Conservation (phyloP, 2,329 filamentous ascomycete genomes). For the Neofusicoccum cordaticola region DNA sequence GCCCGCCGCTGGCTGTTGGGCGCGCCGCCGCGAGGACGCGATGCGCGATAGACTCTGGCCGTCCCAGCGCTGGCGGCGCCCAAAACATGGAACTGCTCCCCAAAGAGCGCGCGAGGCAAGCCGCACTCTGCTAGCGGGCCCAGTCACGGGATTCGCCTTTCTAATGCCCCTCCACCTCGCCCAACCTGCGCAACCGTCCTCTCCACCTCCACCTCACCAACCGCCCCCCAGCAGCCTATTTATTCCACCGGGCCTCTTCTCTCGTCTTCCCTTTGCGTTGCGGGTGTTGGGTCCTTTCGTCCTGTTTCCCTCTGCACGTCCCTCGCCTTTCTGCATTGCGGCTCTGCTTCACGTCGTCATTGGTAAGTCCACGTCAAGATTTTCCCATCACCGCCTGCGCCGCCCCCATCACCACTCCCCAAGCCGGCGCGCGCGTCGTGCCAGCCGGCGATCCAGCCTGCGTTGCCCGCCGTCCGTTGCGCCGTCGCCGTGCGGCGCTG, state of each 20-base stretch:
- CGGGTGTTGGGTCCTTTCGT: slow-evolving; percentile 26
- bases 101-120: slow-evolving; percentile 14
- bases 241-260: slow-evolving; percentile 18
- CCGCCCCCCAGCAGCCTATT: slow-evolving; percentile 19
- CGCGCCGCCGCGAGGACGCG: slow-evolving; percentile 8
- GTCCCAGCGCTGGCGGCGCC: slow-evolving; percentile 2
- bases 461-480: neutral
- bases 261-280: slow-evolving; percentile 33
- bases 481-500: neutral
- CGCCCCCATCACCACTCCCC: slow-evolving; percentile 2
- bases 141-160: slow-evolving; percentile 17
- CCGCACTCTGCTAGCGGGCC: neutral
- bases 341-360: slow-evolving; percentile 22
- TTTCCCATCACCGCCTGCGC: slow-evolving; percentile 13
- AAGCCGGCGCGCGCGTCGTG: neutral
- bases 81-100: slow-evolving; percentile 18
- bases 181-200: slow-evolving; percentile 17
- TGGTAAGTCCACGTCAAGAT: slow-evolving; percentile 19
- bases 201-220: slow-evolving; percentile 17
- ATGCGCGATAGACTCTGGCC: slow-evolving; percentile 16
- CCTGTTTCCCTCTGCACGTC: slow-evolving; percentile 23
- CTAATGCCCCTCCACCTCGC: slow-evolving; percentile 24
- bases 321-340: slow-evolving; percentile 25
- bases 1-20: slow-evolving; percentile 8
- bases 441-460: neutral